Base-by-base conservation (phyloP, 2,329 filamentous ascomycete species). In the Exophiala aquamarina region DNA sequence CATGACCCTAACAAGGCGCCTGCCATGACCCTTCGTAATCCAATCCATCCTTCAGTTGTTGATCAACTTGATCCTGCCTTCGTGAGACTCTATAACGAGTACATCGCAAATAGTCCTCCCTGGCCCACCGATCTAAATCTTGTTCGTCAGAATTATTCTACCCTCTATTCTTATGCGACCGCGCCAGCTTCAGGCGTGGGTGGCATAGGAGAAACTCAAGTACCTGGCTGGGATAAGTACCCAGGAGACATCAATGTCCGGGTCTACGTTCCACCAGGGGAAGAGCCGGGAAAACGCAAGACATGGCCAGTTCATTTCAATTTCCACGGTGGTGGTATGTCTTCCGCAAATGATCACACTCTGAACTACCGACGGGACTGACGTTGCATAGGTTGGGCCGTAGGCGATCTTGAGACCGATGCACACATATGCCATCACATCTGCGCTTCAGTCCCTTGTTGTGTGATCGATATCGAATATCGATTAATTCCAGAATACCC, bases 261-360 rank as follows among this genome's bases (percentile, higher is more conserved):
- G 20, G 57, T 59, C n/a, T 59, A 58, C 37, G 56, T 59, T 19
- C 56, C 56, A 2, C 54, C 56, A 1, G 56, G 56, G n/a, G 57
- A 59, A 49, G 54, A 57, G 44, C 50, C 49, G 14, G 50, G 52
- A 14, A 38, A 45, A 15, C 49, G 57, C 42, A 56, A 58, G 41
- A 50, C 56, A n/a, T 59, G 57, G 57, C 57, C 57, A 8, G 55
- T 54, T 33, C 57, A 59, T 47, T 57, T 59, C 45, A 58, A 59
- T 42, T 59, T 59, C 41, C 57, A 59, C 29, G 57, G 57, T 20
- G 57, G 57, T 44, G 56, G 56, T 57, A 56, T 35, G 32, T 44
- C 21, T 13, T 5, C 5, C 13, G 13, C 41, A 5, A 19, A n/a
- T 20, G 13, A n/a, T n/a, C n/a, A n/a, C n/a, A n/a, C n/a, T n/a